Evolutionary conservation across 148 eudicot genomes (phyloP), one percentile per base, ranked within the genome.

Genomic region (Amaranthus hypochondriacus): DNA sequence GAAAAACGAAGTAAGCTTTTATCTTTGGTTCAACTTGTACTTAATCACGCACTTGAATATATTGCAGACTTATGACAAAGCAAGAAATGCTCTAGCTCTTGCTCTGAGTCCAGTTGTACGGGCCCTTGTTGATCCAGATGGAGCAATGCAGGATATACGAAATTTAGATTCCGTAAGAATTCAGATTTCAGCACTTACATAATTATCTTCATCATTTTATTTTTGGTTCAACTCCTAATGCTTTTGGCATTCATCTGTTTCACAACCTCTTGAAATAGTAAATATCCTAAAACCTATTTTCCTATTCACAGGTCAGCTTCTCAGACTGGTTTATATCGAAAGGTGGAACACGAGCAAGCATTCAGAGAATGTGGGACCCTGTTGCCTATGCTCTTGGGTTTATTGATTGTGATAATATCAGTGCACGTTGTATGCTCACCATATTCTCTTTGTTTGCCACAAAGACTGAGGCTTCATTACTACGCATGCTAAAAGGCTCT

Each of bases 311-410:
- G 98, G 73, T 92, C 72, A 92, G 98, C 87, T 95, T 95, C 90
- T 95, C 98, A 46, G 87, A 95, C 46, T 95, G 98, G 98, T 95
- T 92, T 86, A 39, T 95, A 83, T 95, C 98, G 64, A 95, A 87
- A 87, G 98, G 98, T 28, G 98, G 98, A 56, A 95, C 96, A 43
- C 93, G 98, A 58, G 73, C 83, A 68, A 92, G 98, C 79, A 95
- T 95, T 58, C 93, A 90, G 84, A 95, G 93, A 81, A 88, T 95
- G 97, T 95, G 98, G 98, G 97, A 95, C 73, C 98, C 98, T 76
- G 98, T 95, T 84, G 98, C 98, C 71, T 95, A 95, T 90, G 98
- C 97, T 73, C 96, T 95, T 58, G 98, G 98, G 74, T 95, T 95
- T 82, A 95, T 95, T 73, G 98, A 95, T 77, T 95, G 98, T 80